Base-by-base conservation (phyloP, 495 filamentous ascomycete genomes). In the Paragyromitra xinjiangensis region DNA sequence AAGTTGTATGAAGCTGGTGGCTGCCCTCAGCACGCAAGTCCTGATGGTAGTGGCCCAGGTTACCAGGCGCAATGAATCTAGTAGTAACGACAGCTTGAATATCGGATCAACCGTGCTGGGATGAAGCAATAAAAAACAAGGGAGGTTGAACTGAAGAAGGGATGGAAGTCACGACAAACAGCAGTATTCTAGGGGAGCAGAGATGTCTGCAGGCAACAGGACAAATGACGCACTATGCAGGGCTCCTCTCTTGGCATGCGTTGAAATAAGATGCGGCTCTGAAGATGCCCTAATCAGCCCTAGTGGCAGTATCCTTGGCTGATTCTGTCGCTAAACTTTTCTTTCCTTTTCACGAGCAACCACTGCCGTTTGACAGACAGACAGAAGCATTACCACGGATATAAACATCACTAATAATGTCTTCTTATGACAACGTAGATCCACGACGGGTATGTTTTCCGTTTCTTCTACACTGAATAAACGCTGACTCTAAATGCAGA, bases 401-500 rank as follows among this genome's bases (percentile, higher is more conserved):
- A 51, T 34, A 37, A 56, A 42, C 37, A 62, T 9, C 34, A 29
- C 16, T 19, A 48, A 29, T 1, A 58, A 77, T 77, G 74, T 45
- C 73, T 9, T 64, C 74, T 3, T 73, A 64, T 45, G 64, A 64
- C 7, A 29, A 24, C 9, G 62, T 78, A 8, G 73, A 78, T 34
- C 76, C 72, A 11, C 64, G 76, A 19, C 55, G 73, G 62, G 76
- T 78, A 51, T 24, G 14, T 61, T 40, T 14, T 7, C 9, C 55
- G 16, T 14, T 8, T 19, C 16, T 19, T 34, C 42, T 26, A 3
- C 2, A 9, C 6, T 14, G 11, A 9, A 0, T 0, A 9, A 14
- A 40, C 19, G 26, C 51, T 74, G 64, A 74, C n/a, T 79, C n/a
- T 55, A 59, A 48, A 5, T 16, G 70, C 78, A 97, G 93, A 91